phyloP scores from a whole-genome alignment of 139 green algal species.

The Dunaliella primolecta region DNA sequence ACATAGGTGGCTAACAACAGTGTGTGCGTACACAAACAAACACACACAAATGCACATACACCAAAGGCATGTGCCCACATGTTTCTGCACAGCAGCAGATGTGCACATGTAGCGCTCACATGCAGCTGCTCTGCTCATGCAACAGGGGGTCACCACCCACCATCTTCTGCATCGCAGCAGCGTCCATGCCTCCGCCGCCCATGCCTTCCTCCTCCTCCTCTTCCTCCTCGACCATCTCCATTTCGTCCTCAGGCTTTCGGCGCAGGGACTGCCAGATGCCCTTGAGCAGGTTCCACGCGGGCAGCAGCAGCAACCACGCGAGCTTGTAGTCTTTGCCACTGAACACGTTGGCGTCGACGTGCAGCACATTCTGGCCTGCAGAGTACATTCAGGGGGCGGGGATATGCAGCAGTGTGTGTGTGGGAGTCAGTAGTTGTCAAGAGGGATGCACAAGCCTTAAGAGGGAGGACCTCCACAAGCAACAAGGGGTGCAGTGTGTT shows the following conservation, averaged over 20 bases:
- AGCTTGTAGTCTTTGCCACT: constrained; percentile 41
- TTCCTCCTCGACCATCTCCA: not conserved
- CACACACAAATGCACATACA: not conserved
- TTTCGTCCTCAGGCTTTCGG: not conserved
- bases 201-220: not conserved
- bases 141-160: no score
- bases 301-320: constrained; percentile 56
- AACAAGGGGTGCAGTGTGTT: no score
- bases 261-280: constrained; percentile 12
- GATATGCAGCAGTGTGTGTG: no score
- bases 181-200: not conserved
- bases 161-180: not conserved
- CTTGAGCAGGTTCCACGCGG: constrained; percentile 44
- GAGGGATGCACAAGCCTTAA: no score
- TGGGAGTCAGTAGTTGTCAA: no score
- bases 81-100: no score
- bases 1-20: no score
- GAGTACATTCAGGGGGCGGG: no score
- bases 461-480: no score
- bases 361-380: constrained; percentile 30
- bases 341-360: constrained; percentile 50
- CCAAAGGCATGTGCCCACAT: no score
- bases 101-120: no score
- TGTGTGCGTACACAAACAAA: not conserved
- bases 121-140: no score